Evolutionary conservation across 306 rosid species (phyloP).

Genomic region (Malus fusca): DNA sequence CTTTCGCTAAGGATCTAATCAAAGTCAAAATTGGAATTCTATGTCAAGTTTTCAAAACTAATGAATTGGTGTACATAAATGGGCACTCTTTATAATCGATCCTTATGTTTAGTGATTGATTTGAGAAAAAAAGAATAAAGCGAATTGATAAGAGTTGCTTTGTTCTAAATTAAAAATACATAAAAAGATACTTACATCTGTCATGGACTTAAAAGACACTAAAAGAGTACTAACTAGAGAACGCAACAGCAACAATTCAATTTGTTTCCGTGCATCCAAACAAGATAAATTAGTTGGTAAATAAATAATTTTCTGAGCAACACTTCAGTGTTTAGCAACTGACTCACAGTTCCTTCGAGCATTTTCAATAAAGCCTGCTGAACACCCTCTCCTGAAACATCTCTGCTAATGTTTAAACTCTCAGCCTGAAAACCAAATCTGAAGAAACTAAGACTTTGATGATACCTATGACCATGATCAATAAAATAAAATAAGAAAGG

Average conservation of each 20-base stretch:
- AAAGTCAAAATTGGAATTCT: no score
- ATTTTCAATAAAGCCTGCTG: conserved; percentile 95
- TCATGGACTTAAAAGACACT: not conserved
- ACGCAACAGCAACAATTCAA: not conserved
- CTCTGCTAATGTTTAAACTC: conserved; percentile 88
- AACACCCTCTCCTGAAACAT: conserved; percentile 98
- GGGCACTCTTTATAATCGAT: no score
- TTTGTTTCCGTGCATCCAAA: not conserved
- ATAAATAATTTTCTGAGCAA: conserved; percentile 11
- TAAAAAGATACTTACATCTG: not conserved
- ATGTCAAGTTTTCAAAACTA: no score
- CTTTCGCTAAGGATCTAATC: no score
- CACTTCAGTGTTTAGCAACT: conserved; percentile 4
- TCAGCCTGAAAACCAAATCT: conserved; percentile 56
- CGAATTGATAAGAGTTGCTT: not conserved
- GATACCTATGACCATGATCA: conserved; percentile 1
- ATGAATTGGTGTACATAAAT: no score
- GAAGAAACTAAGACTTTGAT: not conserved
- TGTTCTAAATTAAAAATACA: not conserved
- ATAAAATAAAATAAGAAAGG: conserved; percentile 3
- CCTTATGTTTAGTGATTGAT: no score
- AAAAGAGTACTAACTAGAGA: not conserved
- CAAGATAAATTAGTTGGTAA: not conserved
- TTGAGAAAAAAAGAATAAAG: no score
- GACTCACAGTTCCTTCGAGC: conserved; percentile 98